A percentile compares a stretch with the other conserved stretches of the same genome.
phyloP scores from a whole-genome alignment of 768 basidiomycete genomes.

The Serendipita sp. region DNA sequence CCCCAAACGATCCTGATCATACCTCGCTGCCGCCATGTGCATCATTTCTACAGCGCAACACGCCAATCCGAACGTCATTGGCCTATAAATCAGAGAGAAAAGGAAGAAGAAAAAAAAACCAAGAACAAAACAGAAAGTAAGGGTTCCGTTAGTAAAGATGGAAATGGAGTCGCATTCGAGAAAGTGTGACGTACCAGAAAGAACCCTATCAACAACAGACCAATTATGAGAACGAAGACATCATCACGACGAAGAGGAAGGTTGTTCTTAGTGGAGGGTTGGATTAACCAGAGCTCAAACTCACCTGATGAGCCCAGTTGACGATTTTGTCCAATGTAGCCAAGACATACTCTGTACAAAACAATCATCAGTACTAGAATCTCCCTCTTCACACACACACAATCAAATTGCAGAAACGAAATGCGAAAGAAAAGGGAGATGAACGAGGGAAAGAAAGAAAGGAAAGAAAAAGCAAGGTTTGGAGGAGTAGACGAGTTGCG shows the following conservation, averaged over 20 bases:
- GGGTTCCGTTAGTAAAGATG: too few relatives aligned
- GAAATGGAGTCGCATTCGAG: background rate
- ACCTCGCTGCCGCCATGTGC: constrained; percentile 99
- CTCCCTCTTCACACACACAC: background rate
- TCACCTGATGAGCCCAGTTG: constrained; percentile 91
- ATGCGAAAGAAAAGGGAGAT: background rate
- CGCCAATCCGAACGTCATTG: constrained; percentile 95
- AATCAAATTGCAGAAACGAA: background rate
- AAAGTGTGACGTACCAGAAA: background rate
- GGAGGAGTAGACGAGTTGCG: too few relatives aligned
- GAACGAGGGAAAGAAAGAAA: background rate
- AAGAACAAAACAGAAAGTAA: background rate
- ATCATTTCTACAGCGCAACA: constrained; percentile 99
- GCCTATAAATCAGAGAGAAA: constrained; percentile 55
- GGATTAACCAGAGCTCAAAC: background rate
- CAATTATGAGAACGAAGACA: background rate
- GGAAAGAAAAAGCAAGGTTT: background rate
- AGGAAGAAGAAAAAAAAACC: constrained; percentile 18
- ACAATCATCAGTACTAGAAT: background rate
- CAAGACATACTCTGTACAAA: constrained; percentile 71
- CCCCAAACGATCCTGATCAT: constrained; percentile 95
- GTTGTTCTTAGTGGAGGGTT: background rate
- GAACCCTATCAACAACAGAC: background rate
- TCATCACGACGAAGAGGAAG: background rate
- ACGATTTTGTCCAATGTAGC: constrained; percentile 91